Conservation (phyloP, 2,329 filamentous ascomycete genomes). For the Neocatenulostroma microsporum region DNA sequence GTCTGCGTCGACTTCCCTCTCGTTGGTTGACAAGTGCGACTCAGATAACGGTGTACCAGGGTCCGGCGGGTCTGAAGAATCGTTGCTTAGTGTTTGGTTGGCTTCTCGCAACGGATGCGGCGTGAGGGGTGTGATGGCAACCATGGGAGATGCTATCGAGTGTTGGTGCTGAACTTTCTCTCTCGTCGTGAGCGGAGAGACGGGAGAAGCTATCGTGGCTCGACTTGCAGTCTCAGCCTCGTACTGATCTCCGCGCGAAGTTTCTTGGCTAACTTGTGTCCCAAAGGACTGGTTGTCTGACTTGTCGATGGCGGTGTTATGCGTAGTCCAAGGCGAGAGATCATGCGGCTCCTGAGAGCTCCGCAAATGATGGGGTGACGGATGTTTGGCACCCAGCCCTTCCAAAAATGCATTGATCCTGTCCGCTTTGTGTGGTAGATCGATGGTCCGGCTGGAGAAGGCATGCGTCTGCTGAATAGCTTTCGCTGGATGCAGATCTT, state of each 20-base stretch:
- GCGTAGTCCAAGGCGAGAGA: no score
- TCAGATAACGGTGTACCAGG: neutral
- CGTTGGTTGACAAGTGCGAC: neutral
- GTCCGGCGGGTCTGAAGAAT: neutral
- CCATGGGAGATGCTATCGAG: neutral
- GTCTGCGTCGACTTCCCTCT: neutral
- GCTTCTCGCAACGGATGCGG: no score
- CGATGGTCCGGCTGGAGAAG: no score
- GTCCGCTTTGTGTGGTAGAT: no score
- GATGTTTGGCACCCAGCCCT: neutral
- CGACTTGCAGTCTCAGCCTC: neutral
- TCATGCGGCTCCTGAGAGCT: no score
- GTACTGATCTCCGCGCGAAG: neutral
- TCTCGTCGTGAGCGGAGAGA: neutral
- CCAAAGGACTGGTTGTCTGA: no score
- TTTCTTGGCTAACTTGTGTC: no score
- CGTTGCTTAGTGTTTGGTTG: neutral
- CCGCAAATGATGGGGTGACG: neutral
- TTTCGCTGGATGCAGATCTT: neutral
- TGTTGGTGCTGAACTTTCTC: neutral
- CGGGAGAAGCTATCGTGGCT: neutral
- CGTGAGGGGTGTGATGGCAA: neutral
- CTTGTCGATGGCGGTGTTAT: no score
- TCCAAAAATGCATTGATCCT: neutral
- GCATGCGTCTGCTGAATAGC: neutral